Conservation (phyloP, 495 filamentous ascomycete genomes). For the Talaromyces stipitatus region DNA sequence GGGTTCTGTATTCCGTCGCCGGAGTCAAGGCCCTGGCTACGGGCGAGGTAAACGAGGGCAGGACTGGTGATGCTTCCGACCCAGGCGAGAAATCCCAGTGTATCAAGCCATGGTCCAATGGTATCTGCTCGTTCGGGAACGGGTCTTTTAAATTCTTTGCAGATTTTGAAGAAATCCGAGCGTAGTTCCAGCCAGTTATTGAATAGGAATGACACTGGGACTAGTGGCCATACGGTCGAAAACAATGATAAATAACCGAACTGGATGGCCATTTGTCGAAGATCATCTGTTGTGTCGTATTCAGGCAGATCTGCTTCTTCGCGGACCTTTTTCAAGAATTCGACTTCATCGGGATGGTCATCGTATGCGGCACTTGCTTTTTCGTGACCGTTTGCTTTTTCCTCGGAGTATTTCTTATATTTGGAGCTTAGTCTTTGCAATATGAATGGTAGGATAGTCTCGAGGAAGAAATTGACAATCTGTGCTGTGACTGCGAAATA, state of each 20-base stretch:
- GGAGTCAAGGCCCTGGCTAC: conserved; percentile 51
- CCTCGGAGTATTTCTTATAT: conserved; percentile 52
- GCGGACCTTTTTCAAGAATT: conserved; percentile 73
- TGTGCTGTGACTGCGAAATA: conserved; percentile 97
- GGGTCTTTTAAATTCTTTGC: conserved; percentile 78
- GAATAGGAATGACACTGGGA: conserved; percentile 78
- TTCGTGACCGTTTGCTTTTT: conserved; percentile 20
- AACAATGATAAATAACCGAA: conserved; percentile 94
- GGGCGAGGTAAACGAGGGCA: conserved; percentile 83
- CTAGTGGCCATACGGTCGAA: conserved; percentile 86
- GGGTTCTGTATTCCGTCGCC: conserved; percentile 37
- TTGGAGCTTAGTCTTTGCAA: conserved; percentile 68
- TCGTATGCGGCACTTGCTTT: conserved; percentile 22
- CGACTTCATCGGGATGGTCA: conserved; percentile 62
- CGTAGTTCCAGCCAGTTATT: conserved; percentile 97
- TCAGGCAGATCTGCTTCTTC: conserved; percentile 76
- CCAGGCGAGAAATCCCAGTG: conserved; percentile 84
- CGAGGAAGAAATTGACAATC: conserved; percentile 78
- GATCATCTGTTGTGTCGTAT: conserved; percentile 83
- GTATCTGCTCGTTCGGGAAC: conserved; percentile 82
- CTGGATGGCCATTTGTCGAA: conserved; percentile 93
- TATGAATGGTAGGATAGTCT: conserved; percentile 76
- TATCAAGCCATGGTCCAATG: conserved; percentile 91
- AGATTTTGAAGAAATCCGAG: conserved; percentile 91
- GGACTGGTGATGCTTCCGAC: conserved; percentile 79